Evolutionary conservation across 352 stramenopile species (phyloP).

Genomic region (Pythium guiyangense): DNA sequence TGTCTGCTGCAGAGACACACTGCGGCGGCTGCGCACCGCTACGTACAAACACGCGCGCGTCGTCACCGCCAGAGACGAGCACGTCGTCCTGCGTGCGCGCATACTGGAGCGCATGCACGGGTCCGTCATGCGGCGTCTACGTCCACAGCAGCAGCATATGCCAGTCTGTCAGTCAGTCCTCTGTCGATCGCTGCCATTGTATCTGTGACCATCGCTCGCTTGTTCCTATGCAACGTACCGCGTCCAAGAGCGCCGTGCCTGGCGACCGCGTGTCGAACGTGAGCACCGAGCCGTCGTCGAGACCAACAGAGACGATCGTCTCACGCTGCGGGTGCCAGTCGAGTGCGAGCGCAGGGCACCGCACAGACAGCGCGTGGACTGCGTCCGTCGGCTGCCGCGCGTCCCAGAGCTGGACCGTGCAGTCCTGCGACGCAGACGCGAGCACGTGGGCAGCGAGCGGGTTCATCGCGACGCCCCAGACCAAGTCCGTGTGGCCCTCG

Average conservation of each 20-base stretch:
- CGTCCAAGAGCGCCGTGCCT: slow-evolving; percentile 28
- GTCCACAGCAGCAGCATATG: slow-evolving; percentile 2
- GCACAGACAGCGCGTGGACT: slow-evolving; percentile 32
- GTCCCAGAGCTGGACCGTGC: slow-evolving; percentile 74
- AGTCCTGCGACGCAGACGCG: slow-evolving; percentile 61
- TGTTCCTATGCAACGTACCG: slow-evolving; percentile 19
- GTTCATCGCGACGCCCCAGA: slow-evolving; percentile 65
- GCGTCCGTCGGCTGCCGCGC: slow-evolving; percentile 40
- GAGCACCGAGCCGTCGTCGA: slow-evolving; percentile 59
- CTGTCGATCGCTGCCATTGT: too few relatives aligned
- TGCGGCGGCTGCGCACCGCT: slow-evolving; percentile 24
- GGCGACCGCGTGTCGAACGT: slow-evolving; percentile 66
- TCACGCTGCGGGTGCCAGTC: slow-evolving; percentile 69
- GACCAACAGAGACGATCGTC: slow-evolving; percentile 49
- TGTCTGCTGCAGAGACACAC: slow-evolving; percentile 1
- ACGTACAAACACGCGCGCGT: slow-evolving; percentile 43
- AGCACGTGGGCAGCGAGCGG: slow-evolving; percentile 33
- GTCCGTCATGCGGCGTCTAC: slow-evolving; percentile 28
- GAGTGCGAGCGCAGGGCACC: slow-evolving; percentile 40
- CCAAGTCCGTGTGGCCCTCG: slow-evolving; percentile 63
- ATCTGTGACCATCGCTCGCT: too few relatives aligned
- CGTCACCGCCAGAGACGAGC: slow-evolving; percentile 60
- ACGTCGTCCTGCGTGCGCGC: slow-evolving; percentile 53
- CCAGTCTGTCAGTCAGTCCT: too few relatives aligned
- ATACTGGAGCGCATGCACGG: slow-evolving; percentile 65